Evolutionary conservation across 345 rosid genomes (phyloP).

Genomic region (Schrenkiella parvula): DNA sequence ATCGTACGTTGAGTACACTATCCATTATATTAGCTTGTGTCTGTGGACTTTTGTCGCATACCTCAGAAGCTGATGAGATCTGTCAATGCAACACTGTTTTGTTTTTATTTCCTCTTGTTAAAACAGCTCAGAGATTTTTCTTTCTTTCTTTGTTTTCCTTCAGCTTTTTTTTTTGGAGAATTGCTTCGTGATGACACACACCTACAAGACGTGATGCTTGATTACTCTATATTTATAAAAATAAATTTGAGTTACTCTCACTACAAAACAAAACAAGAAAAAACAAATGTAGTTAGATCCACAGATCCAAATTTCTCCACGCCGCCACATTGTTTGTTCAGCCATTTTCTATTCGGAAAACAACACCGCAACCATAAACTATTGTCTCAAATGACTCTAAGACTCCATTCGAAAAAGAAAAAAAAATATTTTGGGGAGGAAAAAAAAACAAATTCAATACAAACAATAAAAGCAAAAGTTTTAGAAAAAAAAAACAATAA

Average conservation of each 20-base stretch:
- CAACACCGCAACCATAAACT: constrained; percentile 11
- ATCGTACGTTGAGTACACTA: constrained; percentile 20
- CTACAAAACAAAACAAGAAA: constrained; percentile 2
- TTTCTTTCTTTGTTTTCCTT: background rate
- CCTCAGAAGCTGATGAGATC: constrained; percentile 10
- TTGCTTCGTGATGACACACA: constrained; percentile 25
- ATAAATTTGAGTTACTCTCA: background rate
- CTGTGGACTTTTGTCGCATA: constrained; percentile 24
- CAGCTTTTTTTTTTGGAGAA: background rate
- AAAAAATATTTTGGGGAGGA: background rate
- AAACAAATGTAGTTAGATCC: constrained; percentile 27
- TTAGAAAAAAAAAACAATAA: constrained; percentile 18
- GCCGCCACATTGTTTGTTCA: constrained; percentile 32
- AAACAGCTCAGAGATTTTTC: background rate
- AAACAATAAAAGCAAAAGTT: constrained; percentile 18
- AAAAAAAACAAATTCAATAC: background rate
- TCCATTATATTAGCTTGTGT: constrained; percentile 28
- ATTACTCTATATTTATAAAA: background rate
- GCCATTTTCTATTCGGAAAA: background rate
- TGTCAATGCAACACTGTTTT: constrained; percentile 14
- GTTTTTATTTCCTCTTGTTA: background rate
- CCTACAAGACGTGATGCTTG: constrained; percentile 23
- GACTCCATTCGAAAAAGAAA: background rate
- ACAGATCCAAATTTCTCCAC: constrained; percentile 27
- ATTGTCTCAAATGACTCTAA: constrained; percentile 22